Conservation (phyloP, 2,329 filamentous ascomycete genomes). For the Orbilia blumenaviensis region DNA sequence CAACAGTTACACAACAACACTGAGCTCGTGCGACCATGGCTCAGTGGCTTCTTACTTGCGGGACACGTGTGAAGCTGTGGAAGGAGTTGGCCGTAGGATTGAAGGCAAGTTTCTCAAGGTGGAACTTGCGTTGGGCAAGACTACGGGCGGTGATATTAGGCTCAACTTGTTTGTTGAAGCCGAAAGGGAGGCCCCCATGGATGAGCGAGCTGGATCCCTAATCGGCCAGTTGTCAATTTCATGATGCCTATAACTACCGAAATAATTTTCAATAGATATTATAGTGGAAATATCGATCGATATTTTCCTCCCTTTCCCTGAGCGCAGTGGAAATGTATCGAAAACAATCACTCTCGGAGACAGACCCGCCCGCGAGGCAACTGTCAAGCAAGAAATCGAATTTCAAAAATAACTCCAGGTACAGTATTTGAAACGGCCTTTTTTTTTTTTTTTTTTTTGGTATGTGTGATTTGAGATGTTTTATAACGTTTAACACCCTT, state of each 20-base stretch:
- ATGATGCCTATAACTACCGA: constrained; percentile 15
- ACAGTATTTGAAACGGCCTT: no score
- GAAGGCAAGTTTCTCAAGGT: background rate
- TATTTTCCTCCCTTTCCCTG: no score
- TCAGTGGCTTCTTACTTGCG: background rate
- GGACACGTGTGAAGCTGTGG: background rate
- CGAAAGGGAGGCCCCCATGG: background rate
- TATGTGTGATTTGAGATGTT: no score
- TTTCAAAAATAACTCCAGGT: no score
- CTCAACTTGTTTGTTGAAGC: background rate
- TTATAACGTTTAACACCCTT: no score
- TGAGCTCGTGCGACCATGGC: background rate
- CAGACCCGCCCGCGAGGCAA: no score
- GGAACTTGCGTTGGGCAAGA: background rate
- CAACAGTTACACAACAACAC: background rate
- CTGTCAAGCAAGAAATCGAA: no score
- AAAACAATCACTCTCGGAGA: no score
- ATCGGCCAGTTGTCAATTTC: background rate
- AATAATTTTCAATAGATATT: background rate
- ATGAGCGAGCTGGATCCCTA: background rate
- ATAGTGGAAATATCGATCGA: no score
- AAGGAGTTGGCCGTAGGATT: background rate
- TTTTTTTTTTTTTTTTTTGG: no score
- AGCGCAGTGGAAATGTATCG: no score
- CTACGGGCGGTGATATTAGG: background rate